Base-by-base conservation (phyloP, 129 eudicot species). In the Flaveria robusta region DNA sequence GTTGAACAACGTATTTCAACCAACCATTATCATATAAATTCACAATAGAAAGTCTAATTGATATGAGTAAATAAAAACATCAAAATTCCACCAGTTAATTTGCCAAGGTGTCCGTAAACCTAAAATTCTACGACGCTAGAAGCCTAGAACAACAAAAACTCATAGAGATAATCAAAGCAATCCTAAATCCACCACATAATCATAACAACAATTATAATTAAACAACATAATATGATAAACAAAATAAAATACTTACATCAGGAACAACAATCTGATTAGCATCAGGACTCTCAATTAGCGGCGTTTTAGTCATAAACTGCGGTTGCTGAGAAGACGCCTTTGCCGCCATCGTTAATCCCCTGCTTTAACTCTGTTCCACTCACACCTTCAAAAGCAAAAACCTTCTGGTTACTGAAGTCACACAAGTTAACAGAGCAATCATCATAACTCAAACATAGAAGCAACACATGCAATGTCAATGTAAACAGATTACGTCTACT, bases 211-310 rank as follows among this genome's bases (percentile, higher is more conserved):
- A 52, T 10, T 4, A 20, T 4, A 43, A 1, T 6, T 0, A 43
- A 49, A 14, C 26, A 55, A 42, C 26, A 26, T 1, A 59, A 11
- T 31, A 34, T 20, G 8, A 43, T 2, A 20, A 51, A 1, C 16
- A 27, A 14, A 41, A 29, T 29, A 59, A 16, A 59, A 68, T 42
- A 69, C 87, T 84, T 52, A 86, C 98, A 79, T 93, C 97, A 70
- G 98, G 88, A 19, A 94, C 96, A 71, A 91, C 84, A 86, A 94
- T 94, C 82, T 94, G 97, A 69, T 89, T 77, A 72, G 71, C 52
- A 51, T 86, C 96, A 77, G 88, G 65, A 79, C 76, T 34, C 22
- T 94, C 93, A 45, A 85, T 89, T 13, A 90, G 82, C 56, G 91
- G 88, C 50, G 84, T 85, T 75, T 85, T 84, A 63, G 89, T 81